Evolutionary conservation across 169 alveolate genomes (phyloP).

Genomic region (Babesia gibsoni): DNA sequence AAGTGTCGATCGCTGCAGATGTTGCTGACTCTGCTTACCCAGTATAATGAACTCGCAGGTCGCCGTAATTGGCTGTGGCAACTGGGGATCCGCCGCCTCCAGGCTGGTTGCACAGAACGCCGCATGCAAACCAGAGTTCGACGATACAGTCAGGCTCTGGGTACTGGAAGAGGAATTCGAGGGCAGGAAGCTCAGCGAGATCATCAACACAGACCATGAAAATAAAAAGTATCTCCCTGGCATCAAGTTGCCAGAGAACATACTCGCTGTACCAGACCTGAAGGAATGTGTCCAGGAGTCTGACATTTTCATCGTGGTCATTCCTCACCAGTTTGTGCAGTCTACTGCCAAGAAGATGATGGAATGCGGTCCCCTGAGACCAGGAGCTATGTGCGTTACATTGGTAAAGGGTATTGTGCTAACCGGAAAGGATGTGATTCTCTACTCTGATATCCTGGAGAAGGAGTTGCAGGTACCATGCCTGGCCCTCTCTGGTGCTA

Average conservation of each 20-base stretch:
- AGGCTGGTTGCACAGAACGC: slow-evolving; percentile 75
- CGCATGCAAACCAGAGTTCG: slow-evolving; percentile 55
- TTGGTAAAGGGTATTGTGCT: slow-evolving; percentile 82
- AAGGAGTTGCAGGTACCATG: slow-evolving; percentile 74
- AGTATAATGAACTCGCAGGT: slow-evolving; percentile 56
- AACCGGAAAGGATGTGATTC: slow-evolving; percentile 67
- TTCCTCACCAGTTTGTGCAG: slow-evolving; percentile 87
- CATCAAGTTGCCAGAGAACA: slow-evolving; percentile 81
- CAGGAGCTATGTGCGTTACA: slow-evolving; percentile 76
- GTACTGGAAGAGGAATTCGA: slow-evolving; percentile 83
- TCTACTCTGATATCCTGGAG: slow-evolving; percentile 72
- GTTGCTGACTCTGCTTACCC: no score
- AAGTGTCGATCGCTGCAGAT: no score
- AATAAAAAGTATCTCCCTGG: slow-evolving; percentile 87
- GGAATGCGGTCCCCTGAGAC: slow-evolving; percentile 54
- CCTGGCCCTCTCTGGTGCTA: slow-evolving; percentile 83
- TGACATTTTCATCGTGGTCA: slow-evolving; percentile 81
- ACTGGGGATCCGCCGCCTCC: slow-evolving; percentile 86
- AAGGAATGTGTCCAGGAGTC: slow-evolving; percentile 81
- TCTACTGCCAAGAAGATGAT: slow-evolving; percentile 55
- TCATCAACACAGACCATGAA: slow-evolving; percentile 84
- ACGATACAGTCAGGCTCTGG: slow-evolving; percentile 78
- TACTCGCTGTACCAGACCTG: slow-evolving; percentile 82
- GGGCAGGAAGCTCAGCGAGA: slow-evolving; percentile 80
- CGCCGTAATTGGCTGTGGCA: slow-evolving; percentile 83